Evolutionary conservation across 441 rosid genomes (phyloP).

Genomic region (Erodium moschatum): DNA sequence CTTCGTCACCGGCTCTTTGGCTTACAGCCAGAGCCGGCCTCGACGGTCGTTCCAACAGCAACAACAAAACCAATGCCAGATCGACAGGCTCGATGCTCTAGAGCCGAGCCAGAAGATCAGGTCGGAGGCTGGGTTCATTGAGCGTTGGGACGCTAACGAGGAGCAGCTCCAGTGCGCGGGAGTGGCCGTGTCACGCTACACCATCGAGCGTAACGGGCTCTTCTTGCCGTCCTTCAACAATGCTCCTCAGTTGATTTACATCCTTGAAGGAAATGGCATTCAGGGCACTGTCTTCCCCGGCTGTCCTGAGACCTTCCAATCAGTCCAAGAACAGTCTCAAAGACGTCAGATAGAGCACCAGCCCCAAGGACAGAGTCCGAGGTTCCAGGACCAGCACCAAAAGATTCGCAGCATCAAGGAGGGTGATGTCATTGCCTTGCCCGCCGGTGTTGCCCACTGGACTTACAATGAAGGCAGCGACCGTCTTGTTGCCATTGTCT

Average conservation of each 20-base stretch:
- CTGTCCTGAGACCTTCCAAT: conserved; percentile 68
- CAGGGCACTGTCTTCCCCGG: conserved; percentile 44
- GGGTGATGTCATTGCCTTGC: conserved; percentile 53
- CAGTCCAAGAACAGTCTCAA: conserved; percentile 21
- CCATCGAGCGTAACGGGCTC: too few species aligned
- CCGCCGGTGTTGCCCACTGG: conserved; percentile 65
- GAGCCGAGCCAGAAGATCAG: background rate
- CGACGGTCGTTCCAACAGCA: background rate
- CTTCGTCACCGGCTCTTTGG: background rate
- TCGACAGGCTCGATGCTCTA: background rate
- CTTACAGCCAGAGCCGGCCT: background rate
- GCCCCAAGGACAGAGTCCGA: conserved; percentile 20
- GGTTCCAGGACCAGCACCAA: conserved; percentile 52
- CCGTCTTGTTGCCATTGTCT: too few species aligned
- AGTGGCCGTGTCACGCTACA: background rate
- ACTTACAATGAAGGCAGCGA: conserved; percentile 46
- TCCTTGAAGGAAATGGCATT: conserved; percentile 35
- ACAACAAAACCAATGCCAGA: background rate
- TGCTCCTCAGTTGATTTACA: too few species aligned
- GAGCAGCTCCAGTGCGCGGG: background rate
- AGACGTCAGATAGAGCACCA: background rate
- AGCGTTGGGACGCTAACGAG: background rate
- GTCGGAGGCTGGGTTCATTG: background rate
- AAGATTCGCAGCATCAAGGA: conserved; percentile 42
- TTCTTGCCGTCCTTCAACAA: too few species aligned